Percentiles rank a stretch among this genome's conserved stretches.
These are phyloP conservation scores for Epichloe sibirici DNA, from an alignment of 2,329 filamentous ascomycete species.

Conservation along the genomic window DNA sequence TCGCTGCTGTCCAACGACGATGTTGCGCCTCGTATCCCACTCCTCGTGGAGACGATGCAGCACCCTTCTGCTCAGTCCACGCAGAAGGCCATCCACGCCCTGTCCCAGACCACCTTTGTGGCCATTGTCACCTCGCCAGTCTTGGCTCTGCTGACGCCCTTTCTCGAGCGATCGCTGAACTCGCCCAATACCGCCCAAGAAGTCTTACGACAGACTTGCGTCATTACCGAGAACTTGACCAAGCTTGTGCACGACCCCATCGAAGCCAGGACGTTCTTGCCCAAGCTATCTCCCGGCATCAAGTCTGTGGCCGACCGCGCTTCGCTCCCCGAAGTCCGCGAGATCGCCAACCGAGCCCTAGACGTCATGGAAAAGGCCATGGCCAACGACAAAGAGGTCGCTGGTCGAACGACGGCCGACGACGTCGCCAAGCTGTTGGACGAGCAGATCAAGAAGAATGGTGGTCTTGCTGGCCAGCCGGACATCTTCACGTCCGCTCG, in stretches of 20 bases:
- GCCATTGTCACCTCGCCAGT: slow-evolving; percentile 92
- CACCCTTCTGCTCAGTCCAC: slow-evolving; percentile 78
- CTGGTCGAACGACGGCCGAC: slow-evolving; percentile 55
- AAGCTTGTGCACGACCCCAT: slow-evolving; percentile 94
- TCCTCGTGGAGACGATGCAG: slow-evolving; percentile 90
- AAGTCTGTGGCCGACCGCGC: slow-evolving; percentile 78
- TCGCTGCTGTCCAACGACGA: slow-evolving; percentile 93
- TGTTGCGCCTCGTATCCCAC: slow-evolving; percentile 79
- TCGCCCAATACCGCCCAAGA: slow-evolving; percentile 85
- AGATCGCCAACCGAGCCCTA: slow-evolving; percentile 71
- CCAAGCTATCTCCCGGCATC: slow-evolving; percentile 87
- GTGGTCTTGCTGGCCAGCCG: slow-evolving; percentile 44
- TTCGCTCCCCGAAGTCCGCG: slow-evolving; percentile 87
- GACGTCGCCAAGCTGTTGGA: slow-evolving; percentile 69
- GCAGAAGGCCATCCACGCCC: slow-evolving; percentile 90
- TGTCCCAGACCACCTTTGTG: slow-evolving; percentile 98
- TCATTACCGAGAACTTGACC: slow-evolving; percentile 95
- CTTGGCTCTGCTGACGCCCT: slow-evolving; percentile 82
- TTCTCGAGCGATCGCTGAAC: slow-evolving; percentile 89
- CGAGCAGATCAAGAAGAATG: slow-evolving; percentile 59
- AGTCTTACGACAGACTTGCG: slow-evolving; percentile 86
- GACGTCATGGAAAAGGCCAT: slow-evolving; percentile 90
- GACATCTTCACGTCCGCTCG: slow-evolving; percentile 58
- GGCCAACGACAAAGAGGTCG: slow-evolving; percentile 53
- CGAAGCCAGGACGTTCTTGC: slow-evolving; percentile 88